Base-by-base conservation (phyloP, 345 rosid genomes). In the Dovyalis caffra region DNA sequence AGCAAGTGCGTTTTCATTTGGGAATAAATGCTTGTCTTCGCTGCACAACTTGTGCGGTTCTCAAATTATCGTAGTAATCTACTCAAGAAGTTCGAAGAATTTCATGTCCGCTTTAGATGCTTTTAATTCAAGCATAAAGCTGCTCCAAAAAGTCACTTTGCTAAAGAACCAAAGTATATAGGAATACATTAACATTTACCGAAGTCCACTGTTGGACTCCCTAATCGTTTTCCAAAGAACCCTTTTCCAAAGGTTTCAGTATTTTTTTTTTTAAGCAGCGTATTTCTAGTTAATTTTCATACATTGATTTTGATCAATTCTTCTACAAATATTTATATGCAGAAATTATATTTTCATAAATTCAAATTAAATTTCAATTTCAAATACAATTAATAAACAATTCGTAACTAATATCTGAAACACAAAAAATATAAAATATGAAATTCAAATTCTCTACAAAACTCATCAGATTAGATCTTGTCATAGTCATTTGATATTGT, bases 21-120 rank as follows among this genome's bases (percentile, higher is more conserved):
- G 18, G 1, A 74, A 74, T n/a, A 58, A 62, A 58, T 72, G 47
- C 67, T 23, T 2, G 61, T 71, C 86, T 71, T 83, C 51, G 29
- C 64, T 10, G 53, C 70, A 45, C 82, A 61, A 71, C 47, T 57
- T 62, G 26, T n/a, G 40, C 6, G 67, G 66, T 58, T 69, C 45
- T 37, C 70, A 32, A 38, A 62, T 79, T 64, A 32, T 25, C 25
- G 15, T 9, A 8, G 14, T 66, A 45, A 26, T 35, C 5, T 53
- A 64, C 49, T 38, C 57, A 1, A 3, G 10, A 45, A 9, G 8
- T 8, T 8, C 0, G n/a, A 60, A 43, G 34, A 31, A 51, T n/a
- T 31, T 69, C 20, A 26, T 45, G 6, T n/a, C 78, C 63, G 29
- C 73, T 34, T 43, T 14, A 33, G 28, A 35, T 63, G 8, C 53